phyloP scores from a whole-genome alignment of 2,329 filamentous ascomycete genomes.

The Colletotrichum filicis region DNA sequence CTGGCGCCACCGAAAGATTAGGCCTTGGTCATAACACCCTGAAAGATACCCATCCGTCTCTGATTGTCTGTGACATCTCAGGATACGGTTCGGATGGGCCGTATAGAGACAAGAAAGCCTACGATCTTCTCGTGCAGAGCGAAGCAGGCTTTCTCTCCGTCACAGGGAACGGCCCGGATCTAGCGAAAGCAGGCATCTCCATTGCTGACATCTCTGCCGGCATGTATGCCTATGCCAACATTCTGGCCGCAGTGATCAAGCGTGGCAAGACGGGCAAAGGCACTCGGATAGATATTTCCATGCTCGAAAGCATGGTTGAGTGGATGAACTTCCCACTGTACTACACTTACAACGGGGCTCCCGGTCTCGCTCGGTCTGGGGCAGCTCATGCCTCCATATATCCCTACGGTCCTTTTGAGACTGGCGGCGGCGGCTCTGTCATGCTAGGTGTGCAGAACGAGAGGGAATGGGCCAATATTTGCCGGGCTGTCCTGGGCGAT shows the following conservation, averaged over 20 bases:
- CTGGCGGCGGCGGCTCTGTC: constrained; percentile 57
- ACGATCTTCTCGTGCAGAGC: constrained; percentile 65
- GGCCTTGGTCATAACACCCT: constrained; percentile 58
- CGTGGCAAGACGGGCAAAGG: constrained; percentile 60
- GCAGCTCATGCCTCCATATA: constrained; percentile 66
- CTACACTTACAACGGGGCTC: constrained; percentile 59
- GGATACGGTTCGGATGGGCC: constrained; percentile 63
- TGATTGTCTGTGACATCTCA: constrained; percentile 66
- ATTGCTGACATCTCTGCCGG: constrained; percentile 65
- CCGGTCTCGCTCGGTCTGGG: constrained; percentile 55
- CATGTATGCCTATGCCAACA: constrained; percentile 63
- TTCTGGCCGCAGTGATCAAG: constrained; percentile 60
- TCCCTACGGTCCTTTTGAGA: constrained; percentile 65
- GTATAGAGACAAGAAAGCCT: constrained; percentile 65
- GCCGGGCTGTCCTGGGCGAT: constrained; percentile 55
- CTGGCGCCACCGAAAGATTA: constrained; percentile 58
- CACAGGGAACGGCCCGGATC: constrained; percentile 56
- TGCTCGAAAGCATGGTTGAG: constrained; percentile 68
- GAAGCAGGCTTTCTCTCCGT: constrained; percentile 64
- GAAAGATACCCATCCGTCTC: constrained; percentile 50
- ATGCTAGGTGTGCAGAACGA: constrained; percentile 70
- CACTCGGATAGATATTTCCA: constrained; percentile 63
- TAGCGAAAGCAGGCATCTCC: constrained; percentile 63
- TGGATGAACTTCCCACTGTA: constrained; percentile 70
- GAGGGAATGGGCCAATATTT: constrained; percentile 64